Evolutionary conservation across 139 green algal species (phyloP).

Genomic region (Coelastrella sp.): DNA sequence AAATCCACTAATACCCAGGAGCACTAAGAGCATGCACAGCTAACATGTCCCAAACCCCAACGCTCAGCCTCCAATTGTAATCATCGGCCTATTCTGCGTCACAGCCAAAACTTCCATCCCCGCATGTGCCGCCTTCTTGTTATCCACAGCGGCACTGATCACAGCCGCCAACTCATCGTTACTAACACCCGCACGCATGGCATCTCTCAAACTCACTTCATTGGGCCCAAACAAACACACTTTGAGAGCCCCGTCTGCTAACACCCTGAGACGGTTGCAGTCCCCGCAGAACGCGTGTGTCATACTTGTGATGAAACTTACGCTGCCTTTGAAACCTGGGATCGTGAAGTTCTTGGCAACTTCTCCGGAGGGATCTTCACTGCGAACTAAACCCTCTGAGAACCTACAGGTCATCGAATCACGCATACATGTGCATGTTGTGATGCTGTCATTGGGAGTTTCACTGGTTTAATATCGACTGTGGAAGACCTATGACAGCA

Average conservation of each 20-base stretch:
- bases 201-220: slow-evolving; percentile 94
- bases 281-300: slow-evolving; percentile 96
- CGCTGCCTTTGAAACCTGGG: slow-evolving; percentile 80
- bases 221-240: slow-evolving; percentile 97
- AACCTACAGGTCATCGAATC: neutral
- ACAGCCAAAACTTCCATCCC: slow-evolving; percentile 93
- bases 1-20: no score
- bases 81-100: slow-evolving; percentile 95
- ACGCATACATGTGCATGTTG: no score
- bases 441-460: no score
- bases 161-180: slow-evolving; percentile 88
- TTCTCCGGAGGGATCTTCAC: slow-evolving; percentile 79
- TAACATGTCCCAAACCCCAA: no score
- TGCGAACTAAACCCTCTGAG: slow-evolving; percentile 40
- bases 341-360: slow-evolving; percentile 97
- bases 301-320: slow-evolving; percentile 99
- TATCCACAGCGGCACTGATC: slow-evolving; percentile 88
- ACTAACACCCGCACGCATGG: slow-evolving; percentile 87
- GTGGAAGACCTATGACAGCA: no score
- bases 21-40: no score
- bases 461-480: no score
- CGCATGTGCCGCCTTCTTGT: slow-evolving; percentile 94
- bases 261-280: slow-evolving; percentile 93
- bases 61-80: slow-evolving; percentile 93
- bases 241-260: slow-evolving; percentile 97